Evolutionary conservation across 345 rosid genomes (phyloP).

Genomic region (Isatis tinctoria): DNA sequence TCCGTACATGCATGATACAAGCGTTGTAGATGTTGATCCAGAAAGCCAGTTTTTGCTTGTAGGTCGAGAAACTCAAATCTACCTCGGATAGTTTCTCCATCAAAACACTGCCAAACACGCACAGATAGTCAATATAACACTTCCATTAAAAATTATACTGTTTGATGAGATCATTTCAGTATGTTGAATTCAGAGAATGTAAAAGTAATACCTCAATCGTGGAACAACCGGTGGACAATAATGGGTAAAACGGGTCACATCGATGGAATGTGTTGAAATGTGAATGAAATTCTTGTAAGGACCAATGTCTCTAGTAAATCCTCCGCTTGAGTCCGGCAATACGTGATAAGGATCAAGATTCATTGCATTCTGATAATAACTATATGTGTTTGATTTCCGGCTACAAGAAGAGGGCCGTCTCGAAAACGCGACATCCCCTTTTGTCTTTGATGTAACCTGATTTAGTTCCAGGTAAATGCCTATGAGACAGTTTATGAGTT

Average conservation of each 20-base stretch:
- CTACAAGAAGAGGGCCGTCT: conserved; percentile 22
- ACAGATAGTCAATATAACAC: background rate
- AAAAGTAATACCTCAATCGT: conserved; percentile 41
- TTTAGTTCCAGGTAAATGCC: conserved; percentile 66
- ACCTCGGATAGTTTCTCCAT: conserved; percentile 55
- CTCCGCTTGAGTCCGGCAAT: conserved; percentile 51
- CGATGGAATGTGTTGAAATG: conserved; percentile 53
- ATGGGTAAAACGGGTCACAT: conserved; percentile 40
- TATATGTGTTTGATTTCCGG: conserved; percentile 21
- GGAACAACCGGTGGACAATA: conserved; percentile 36
- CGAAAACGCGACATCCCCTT: conserved; percentile 36
- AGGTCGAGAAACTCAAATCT: conserved; percentile 65
- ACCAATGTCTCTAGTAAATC: conserved; percentile 56
- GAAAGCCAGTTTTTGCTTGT: conserved; percentile 93
- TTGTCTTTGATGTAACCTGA: conserved; percentile 32
- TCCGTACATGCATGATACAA: conserved; percentile 90
- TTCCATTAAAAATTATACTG: background rate
- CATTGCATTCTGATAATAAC: conserved; percentile 35
- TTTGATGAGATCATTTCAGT: background rate
- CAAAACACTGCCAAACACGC: conserved; percentile 49
- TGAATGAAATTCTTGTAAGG: conserved; percentile 79
- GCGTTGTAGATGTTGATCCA: conserved; percentile 91
- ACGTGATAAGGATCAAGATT: conserved; percentile 69
- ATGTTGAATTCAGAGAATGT: background rate
- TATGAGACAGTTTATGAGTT: conserved; percentile 64